These are phyloP conservation scores for Ensete ventricosum DNA, from an alignment of 176 grass and related monocot species.

Conservation along the genomic window DNA sequence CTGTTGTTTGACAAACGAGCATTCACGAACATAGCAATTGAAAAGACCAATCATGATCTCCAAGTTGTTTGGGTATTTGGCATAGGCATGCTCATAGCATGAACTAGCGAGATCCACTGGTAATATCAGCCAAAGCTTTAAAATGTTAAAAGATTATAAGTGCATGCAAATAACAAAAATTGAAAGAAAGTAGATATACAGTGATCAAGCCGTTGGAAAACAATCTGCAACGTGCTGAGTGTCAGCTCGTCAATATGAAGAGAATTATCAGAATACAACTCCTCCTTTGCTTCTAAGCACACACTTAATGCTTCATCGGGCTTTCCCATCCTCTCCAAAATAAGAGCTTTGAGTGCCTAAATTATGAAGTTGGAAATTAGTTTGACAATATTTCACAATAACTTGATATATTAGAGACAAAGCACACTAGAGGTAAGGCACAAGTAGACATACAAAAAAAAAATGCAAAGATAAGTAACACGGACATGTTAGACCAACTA, in stretches of 20 bases:
- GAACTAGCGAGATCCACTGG: constrained; percentile 97
- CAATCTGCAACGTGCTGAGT: constrained; percentile 93
- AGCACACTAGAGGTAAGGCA: too few relatives aligned
- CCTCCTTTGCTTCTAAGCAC: constrained; percentile 70
- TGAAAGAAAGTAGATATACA: constrained; percentile 34
- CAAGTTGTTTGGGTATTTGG: constrained; percentile 77
- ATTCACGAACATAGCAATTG: constrained; percentile 93
- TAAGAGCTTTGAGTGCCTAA: constrained; percentile 93
- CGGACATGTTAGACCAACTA: too few relatives aligned
- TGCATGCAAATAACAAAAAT: constrained; percentile 9
- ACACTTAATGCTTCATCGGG: constrained; percentile 68
- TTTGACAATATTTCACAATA: not conserved
- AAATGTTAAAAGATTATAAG: constrained; percentile 19
- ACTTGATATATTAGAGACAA: not conserved
- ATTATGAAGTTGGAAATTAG: not conserved
- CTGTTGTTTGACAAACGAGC: constrained; percentile 93
- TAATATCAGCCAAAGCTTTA: constrained; percentile 13
- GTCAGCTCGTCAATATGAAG: constrained; percentile 89
- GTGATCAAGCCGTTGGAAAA: constrained; percentile 83
- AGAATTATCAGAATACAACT: constrained; percentile 55
- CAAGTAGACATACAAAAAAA: too few relatives aligned
- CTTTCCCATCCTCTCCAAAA: constrained; percentile 96
- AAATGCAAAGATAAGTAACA: too few relatives aligned
- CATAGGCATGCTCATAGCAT: constrained; percentile 92
- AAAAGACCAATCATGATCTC: constrained; percentile 99